Conservation (phyloP, 225 moss, liverwort and hornwort genomes). For the Bryum argenteum region DNA sequence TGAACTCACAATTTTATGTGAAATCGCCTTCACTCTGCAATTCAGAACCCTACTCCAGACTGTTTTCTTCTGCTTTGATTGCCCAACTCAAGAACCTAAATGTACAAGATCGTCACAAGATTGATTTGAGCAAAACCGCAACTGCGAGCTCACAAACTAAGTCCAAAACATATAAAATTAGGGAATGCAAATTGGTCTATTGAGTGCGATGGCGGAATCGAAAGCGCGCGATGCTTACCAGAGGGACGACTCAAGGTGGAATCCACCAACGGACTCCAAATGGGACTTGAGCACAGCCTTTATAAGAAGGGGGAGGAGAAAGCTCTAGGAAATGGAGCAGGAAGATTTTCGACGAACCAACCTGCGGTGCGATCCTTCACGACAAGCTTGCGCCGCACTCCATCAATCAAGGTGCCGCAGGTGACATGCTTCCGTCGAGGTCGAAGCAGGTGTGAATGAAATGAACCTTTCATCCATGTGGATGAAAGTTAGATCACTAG, state of each 20-base stretch:
- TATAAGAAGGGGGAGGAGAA: neutral
- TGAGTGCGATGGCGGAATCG: no score
- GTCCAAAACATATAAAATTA: no score
- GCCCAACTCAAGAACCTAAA: neutral
- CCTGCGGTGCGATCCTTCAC: constrained; percentile 3
- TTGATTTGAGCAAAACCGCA: no score
- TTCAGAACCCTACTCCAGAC: neutral
- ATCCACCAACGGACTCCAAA: neutral
- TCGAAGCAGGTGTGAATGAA: no score
- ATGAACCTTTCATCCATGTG: no score
- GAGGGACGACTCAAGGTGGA: neutral
- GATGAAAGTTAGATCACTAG: no score
- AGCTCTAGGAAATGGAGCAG: constrained; percentile 4
- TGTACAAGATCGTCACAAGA: constrained; percentile 14
- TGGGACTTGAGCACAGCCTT: neutral
- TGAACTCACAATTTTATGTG: neutral
- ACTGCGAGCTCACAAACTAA: no score
- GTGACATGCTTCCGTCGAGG: no score
- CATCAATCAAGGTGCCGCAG: neutral
- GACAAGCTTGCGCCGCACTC: constrained; percentile 35
- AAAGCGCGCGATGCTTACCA: neutral
- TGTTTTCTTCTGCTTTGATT: neutral
- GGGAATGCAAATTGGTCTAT: no score
- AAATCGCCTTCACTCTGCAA: neutral
- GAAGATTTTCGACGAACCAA: neutral